Evolutionary conservation across 768 basidiomycete species (phyloP), one percentile per base, ranked within the genome.

Genomic region (Lentinula sp.): DNA sequence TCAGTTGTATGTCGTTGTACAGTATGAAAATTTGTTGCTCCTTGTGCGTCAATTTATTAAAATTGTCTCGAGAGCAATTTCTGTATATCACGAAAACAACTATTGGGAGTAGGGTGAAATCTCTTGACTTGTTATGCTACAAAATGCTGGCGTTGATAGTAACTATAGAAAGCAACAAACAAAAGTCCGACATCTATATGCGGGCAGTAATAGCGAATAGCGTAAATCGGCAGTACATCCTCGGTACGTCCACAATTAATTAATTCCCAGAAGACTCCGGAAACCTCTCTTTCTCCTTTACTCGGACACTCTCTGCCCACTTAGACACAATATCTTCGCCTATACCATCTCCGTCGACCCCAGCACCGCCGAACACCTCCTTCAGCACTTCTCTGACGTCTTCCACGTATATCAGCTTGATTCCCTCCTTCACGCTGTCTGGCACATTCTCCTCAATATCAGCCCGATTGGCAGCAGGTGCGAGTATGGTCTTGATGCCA

Each of bases 391-490:
- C 91, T 66, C 81, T 82, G 60, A 97, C 93, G 67, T 91, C 89
- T 68, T 97, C 93, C 50, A 97, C 96, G 70, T 96, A 98, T 63
- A 98, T 92, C 65, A 99, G 94, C 52, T 86, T 83, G 62, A 98
- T 95, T 21, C 95, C 96, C 5, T 86, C 87, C 82, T 98, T 98
- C 65, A 98, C 95, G 67, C 93, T 95, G 66, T 87, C 88, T 0
- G 94, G 95, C 0, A 98, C 96, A 70, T 98, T 98, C 78, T 95
- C 94, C 75, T 98, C 94, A 35, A 99, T 95, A 68, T 98, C 96
- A 0, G 92, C 87, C 28, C 88, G 86, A 72, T 96, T 96, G 2
- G 91, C 95, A 31, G 82, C 87, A 0, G 94, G 93, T 0, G 90
- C 90, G 6, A 95, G 72, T 66, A 94, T 90, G 0, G 89, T 95